A percentile compares a stretch with the other conserved stretches of the same genome.
phyloP scores from a whole-genome alignment of 768 basidiomycete species.

The Tremella mesenterica region DNA sequence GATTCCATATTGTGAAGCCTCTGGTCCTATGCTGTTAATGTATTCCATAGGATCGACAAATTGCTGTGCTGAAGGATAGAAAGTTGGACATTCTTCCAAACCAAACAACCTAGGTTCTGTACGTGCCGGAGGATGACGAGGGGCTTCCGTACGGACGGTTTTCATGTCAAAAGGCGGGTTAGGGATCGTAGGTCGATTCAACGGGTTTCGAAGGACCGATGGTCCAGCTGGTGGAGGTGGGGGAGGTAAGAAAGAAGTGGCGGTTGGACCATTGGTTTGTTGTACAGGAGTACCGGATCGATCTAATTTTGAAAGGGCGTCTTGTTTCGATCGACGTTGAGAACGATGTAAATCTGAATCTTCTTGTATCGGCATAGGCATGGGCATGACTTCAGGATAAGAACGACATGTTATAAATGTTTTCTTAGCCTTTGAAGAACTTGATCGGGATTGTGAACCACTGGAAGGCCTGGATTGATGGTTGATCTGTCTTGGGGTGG shows the following conservation, averaged over 20 bases:
- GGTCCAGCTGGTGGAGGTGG: slow-evolving; percentile 16
- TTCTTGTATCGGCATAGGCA: slow-evolving; percentile 9
- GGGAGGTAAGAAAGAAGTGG: slow-evolving; percentile 26
- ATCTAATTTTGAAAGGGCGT: slow-evolving; percentile 35
- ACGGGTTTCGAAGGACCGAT: slow-evolving; percentile 28
- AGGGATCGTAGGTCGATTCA: slow-evolving; percentile 19
- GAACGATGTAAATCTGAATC: slow-evolving; percentile 26
- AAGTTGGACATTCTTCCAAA: slow-evolving; percentile 79
- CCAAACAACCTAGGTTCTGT: slow-evolving; percentile 59
- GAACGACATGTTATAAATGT: slow-evolving; percentile 26
- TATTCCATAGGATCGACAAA: slow-evolving; percentile 92
- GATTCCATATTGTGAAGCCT: slow-evolving; percentile 73
- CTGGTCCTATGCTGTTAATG: slow-evolving; percentile 58
- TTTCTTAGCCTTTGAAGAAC: slow-evolving; percentile 2
- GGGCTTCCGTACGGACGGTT: slow-evolving; percentile 30
- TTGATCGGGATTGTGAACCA: no score
- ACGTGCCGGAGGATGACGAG: slow-evolving; percentile 28
- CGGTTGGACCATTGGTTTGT: slow-evolving; percentile 12
- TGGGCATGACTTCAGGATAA: slow-evolving; percentile 26
- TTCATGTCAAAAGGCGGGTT: slow-evolving; percentile 33
- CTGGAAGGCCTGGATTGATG: no score
- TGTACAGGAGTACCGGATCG: slow-evolving; percentile 14
- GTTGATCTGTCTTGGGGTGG: no score
- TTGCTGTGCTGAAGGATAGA: slow-evolving; percentile 78
- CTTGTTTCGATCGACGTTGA: slow-evolving; percentile 35